phyloP scores from a whole-genome alignment of 805 yeast species.

The Saturnispora diversa region DNA sequence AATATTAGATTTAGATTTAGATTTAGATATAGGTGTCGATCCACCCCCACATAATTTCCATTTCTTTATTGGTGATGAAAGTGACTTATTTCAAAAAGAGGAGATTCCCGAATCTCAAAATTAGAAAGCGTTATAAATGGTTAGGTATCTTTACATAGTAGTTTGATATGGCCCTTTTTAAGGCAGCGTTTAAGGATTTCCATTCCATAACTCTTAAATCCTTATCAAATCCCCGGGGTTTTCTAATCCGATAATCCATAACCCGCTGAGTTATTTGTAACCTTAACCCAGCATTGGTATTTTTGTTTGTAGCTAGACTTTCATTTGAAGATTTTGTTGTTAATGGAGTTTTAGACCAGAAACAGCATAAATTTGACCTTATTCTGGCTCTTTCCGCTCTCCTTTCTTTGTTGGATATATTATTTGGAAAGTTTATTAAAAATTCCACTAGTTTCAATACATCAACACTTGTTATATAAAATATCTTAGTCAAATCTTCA shows the following conservation, averaged over 20 bases:
- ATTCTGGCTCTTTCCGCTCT: constrained; percentile 61
- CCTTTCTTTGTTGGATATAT: constrained; percentile 39
- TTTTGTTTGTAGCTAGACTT: constrained; percentile 14
- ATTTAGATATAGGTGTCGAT: neutral
- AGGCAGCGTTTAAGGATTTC: constrained; percentile 52
- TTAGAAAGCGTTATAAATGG: neutral
- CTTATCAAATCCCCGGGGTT: constrained; percentile 63
- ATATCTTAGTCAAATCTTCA: constrained; percentile 23
- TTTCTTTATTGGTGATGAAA: constrained; percentile 1
- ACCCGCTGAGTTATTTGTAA: constrained; percentile 55
- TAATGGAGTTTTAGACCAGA: constrained; percentile 37
- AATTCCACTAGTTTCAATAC: constrained; percentile 58
- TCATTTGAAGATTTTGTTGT: constrained; percentile 12
- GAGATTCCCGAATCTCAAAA: constrained; percentile 15
- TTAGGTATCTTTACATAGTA: constrained; percentile 41
- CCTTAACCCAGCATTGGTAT: constrained; percentile 32
- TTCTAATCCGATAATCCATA: constrained; percentile 53
- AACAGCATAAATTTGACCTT: constrained; percentile 57
- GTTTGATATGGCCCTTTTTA: constrained; percentile 56
- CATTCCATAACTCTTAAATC: constrained; percentile 56
- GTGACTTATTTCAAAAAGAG: constrained; percentile 13
- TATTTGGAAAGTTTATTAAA: constrained; percentile 42
- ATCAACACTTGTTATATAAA: constrained; percentile 58
- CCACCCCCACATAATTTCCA: too few species aligned
- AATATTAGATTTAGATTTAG: constrained; percentile 13